These are phyloP conservation scores for Heliophila coronopifolia DNA, from an alignment of 441 rosid species.

Conservation along the genomic window DNA sequence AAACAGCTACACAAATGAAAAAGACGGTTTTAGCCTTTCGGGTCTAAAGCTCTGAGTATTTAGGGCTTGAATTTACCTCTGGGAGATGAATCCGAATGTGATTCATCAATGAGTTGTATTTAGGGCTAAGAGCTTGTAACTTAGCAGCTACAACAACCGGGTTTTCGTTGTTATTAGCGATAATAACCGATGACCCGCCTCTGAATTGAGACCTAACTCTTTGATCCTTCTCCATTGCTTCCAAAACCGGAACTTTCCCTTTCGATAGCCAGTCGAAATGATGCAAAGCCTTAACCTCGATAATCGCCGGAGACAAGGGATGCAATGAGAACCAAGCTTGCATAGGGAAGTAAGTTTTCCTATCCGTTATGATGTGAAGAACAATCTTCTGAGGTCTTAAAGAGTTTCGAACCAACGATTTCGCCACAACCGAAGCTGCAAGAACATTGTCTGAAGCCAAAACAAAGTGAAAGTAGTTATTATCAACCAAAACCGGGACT, in stretches of 20 bases:
- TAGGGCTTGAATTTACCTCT: conserved; percentile 41
- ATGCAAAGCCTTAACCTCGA: conserved; percentile 94
- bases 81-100: conserved; percentile 92
- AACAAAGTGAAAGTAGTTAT: conserved; percentile 73
- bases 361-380: conserved; percentile 82
- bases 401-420: conserved; percentile 63
- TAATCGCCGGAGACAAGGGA: conserved; percentile 62
- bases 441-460: conserved; percentile 87
- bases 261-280: conserved; percentile 93
- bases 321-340: conserved; percentile 98
- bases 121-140: conserved; percentile 90
- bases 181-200: conserved; percentile 88
- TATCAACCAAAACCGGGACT: conserved; percentile 78
- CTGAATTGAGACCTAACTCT: conserved; percentile 73
- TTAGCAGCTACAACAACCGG: conserved; percentile 82
- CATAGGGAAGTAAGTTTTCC: conserved; percentile 90
- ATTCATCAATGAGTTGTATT: conserved; percentile 87
- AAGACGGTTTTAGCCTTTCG: background rate
- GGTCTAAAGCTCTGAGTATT: background rate
- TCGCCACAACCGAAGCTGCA: conserved; percentile 84
- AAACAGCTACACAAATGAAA: conserved; percentile 51
- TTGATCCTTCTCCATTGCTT: conserved; percentile 96
- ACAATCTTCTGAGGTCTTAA: conserved; percentile 57
- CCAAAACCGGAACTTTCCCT: conserved; percentile 86
- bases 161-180: conserved; percentile 57